phyloP scores from a whole-genome alignment of 2,329 filamentous ascomycete species.

The Cladosporium sp. region DNA sequence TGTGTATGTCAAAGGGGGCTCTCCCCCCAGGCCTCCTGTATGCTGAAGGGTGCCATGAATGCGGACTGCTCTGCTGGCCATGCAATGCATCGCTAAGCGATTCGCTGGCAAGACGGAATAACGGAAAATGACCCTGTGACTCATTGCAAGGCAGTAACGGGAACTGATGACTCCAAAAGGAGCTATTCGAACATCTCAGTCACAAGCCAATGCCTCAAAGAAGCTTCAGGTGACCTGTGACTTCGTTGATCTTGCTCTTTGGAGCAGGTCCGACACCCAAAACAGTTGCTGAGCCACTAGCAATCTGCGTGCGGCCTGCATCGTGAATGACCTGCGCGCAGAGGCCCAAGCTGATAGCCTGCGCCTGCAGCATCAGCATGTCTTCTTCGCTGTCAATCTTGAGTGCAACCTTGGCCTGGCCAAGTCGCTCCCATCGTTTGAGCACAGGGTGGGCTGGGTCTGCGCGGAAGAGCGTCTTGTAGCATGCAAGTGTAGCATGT shows the following conservation, averaged over 20 bases:
- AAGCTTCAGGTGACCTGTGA: conserved; percentile 81
- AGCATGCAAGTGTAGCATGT: conserved; percentile 96
- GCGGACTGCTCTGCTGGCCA: too few relatives aligned
- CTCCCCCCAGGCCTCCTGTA: too few relatives aligned
- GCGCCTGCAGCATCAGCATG: conserved; percentile 67
- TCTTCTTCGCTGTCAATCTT: conserved; percentile 83
- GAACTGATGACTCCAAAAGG: too few relatives aligned
- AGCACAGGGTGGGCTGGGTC: conserved; percentile 59
- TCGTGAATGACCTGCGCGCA: conserved; percentile 89
- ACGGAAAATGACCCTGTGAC: too few relatives aligned
- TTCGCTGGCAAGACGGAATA: too few relatives aligned
- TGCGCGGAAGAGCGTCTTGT: conserved; percentile 68
- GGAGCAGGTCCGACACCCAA: conserved; percentile 71
- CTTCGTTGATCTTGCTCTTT: conserved; percentile 76
- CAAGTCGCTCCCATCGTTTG: conserved; percentile 75
- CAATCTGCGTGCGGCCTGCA: conserved; percentile 96
- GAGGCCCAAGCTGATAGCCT: conserved; percentile 76
- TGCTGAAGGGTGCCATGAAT: too few relatives aligned
- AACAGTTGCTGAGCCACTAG: conserved; percentile 85
- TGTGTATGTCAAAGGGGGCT: too few relatives aligned
- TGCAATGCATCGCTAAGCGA: too few relatives aligned
- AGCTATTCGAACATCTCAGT: too few relatives aligned
- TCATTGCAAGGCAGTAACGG: too few relatives aligned
- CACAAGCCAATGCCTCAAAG: conserved; percentile 48
- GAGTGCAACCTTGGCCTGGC: conserved; percentile 90